A percentile compares a stretch with the other conserved stretches of the same genome.
These are phyloP conservation scores for Paramyrothecium sp. DNA, from an alignment of 2,329 filamentous ascomycete species.

Conservation along the genomic window DNA sequence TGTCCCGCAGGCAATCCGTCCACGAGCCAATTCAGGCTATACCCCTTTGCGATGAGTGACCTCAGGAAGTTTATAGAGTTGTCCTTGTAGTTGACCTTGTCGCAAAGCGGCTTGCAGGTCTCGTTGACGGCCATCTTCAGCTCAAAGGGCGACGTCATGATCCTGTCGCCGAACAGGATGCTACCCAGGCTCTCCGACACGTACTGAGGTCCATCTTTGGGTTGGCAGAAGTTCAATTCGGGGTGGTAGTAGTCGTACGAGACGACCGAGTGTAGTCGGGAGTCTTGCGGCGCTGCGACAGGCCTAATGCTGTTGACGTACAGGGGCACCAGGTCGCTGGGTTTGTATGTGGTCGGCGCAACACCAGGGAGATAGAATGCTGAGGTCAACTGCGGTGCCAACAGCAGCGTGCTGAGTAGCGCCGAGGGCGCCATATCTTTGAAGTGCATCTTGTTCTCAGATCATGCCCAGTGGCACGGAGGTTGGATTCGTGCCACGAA, in stretches of 20 bases:
- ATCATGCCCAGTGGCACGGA: slow-evolving; percentile 20
- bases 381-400: slow-evolving; percentile 52
- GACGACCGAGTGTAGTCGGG: slow-evolving; percentile 85
- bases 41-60: slow-evolving; percentile 76
- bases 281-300: slow-evolving; percentile 72
- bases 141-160: slow-evolving; percentile 94
- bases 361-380: slow-evolving; percentile 97
- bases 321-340: slow-evolving; percentile 76
- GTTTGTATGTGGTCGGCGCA: slow-evolving; percentile 87
- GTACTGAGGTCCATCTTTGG: slow-evolving; percentile 71
- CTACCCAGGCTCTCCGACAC: slow-evolving; percentile 83
- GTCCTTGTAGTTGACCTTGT: slow-evolving; percentile 56
- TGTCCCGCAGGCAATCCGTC: slow-evolving; percentile 93
- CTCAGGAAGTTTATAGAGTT: slow-evolving; percentile 78
- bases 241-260: slow-evolving; percentile 95
- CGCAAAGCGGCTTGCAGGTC: slow-evolving; percentile 80
- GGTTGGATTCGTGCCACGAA: neutral
- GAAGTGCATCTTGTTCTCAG: slow-evolving; percentile 41
- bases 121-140: slow-evolving; percentile 85
- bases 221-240: slow-evolving; percentile 84
- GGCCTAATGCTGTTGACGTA: slow-evolving; percentile 93
- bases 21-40: slow-evolving; percentile 93
- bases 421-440: slow-evolving; percentile 46
- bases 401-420: slow-evolving; percentile 49
- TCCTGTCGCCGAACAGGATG: slow-evolving; percentile 95